Evolutionary conservation across 2,329 filamentous ascomycete species (phyloP).

Genomic region (Fusarium goolgardi): DNA sequence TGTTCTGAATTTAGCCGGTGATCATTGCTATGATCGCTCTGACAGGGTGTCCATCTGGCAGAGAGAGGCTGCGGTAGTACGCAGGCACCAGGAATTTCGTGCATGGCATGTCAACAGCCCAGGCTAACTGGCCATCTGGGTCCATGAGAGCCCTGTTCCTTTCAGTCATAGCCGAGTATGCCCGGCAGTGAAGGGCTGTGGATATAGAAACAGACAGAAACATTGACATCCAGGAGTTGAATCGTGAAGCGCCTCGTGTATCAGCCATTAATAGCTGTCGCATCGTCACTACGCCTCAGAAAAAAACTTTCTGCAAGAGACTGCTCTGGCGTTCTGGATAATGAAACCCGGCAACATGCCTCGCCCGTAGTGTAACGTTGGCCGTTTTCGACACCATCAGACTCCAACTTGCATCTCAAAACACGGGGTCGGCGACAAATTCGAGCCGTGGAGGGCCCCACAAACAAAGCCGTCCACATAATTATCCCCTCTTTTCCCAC

Average conservation of each 20-base stretch:
- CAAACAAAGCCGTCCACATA: slow-evolving; percentile 8
- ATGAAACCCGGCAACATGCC: slow-evolving; percentile 6
- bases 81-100: slow-evolving; percentile 35
- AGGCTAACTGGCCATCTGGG: slow-evolving; percentile 13
- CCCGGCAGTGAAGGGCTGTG: slow-evolving; percentile 7
- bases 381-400: slow-evolving; percentile 26
- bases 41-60: slow-evolving; percentile 22
- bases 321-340: not conserved
- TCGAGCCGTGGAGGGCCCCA: slow-evolving; percentile 30
- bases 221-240: slow-evolving; percentile 13
- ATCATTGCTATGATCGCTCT: slow-evolving; percentile 28
- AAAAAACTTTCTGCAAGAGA: slow-evolving; percentile 11
- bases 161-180: slow-evolving; percentile 17
- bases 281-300: slow-evolving; percentile 16
- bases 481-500: slow-evolving; percentile 15
- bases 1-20: slow-evolving; percentile 29
- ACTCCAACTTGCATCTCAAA: slow-evolving; percentile 25
- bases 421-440: slow-evolving; percentile 39
- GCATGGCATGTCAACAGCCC: slow-evolving; percentile 27
- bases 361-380: slow-evolving; percentile 27
- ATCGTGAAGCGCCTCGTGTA: slow-evolving; percentile 32
- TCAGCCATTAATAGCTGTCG: slow-evolving; percentile 28
- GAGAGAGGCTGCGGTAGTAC: slow-evolving; percentile 16
- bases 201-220: slow-evolving; percentile 14
- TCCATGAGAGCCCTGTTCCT: slow-evolving; percentile 18